Base-by-base conservation (phyloP, 176 grass and related monocot species). In the Carex cristatella region DNA sequence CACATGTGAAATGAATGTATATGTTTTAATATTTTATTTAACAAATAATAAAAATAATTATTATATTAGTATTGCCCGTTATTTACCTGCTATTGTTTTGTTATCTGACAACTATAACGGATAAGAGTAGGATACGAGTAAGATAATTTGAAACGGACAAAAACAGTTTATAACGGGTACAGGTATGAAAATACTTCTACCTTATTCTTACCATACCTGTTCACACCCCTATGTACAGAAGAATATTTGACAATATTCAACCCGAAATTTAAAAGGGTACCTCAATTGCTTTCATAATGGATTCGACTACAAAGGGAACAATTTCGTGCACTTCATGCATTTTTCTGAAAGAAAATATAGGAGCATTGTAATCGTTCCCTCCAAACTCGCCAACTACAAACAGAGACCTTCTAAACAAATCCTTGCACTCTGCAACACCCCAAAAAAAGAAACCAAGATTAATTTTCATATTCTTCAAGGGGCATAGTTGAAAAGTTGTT, bases 321-420 rank as follows among this genome's bases (percentile, higher is more conserved):
- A 89, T 81, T 5, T 83, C n/a, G 61, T 93, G 84, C 51, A 81
- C 93, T 77, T 98, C 95, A 13, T 76, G 11, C 69, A 95, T 65
- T 0, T 90, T 87, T 0, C 81, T 79, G 83, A 94, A 92, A 32
- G 95, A 85, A 85, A 98, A 98, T 3, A 98, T 79, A 38, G 91
- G 88, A 5, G 91, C 89, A 89, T 90, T 95, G 88, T 98, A 98
- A 69, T 98, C 95, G 71, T 98, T 98, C 1, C 95, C 95, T 69
- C 95, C 95, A 74, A 98, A 94, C 81, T 93, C 95, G 19, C 95
- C 95, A 4, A 94, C 92, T 75, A 98, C 74, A 88, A 98, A 98
- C 31, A 98, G 93, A 15, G 95, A 98, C 51, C 85, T 89, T 48
- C 91, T 79, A 81, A 95, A 86, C 61, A 93, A 72, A 14, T 90